phyloP scores from a whole-genome alignment of 129 eudicot species.

The Tagetes erecta region DNA sequence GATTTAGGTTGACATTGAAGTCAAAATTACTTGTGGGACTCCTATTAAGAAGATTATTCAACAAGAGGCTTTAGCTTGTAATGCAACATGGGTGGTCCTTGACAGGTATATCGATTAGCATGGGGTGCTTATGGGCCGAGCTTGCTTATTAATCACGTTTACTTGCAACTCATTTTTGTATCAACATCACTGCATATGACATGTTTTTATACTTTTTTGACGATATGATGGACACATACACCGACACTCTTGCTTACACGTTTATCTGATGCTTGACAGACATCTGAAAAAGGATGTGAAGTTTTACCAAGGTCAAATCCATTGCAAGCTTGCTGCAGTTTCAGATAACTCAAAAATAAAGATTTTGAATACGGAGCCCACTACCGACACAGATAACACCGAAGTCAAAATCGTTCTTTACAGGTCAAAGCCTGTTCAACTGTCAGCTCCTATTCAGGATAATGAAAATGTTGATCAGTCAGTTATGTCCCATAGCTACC shows the following conservation, averaged over 20 bases:
- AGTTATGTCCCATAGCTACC: constrained; percentile 29
- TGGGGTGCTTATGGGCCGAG: too few species aligned
- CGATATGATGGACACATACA: background rate
- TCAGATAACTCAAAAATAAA: constrained; percentile 45
- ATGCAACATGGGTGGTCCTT: constrained; percentile 73
- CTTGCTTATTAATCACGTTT: too few species aligned
- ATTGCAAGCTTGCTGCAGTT: constrained; percentile 64
- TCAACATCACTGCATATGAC: background rate
- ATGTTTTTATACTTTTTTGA: background rate
- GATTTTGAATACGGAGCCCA: constrained; percentile 29
- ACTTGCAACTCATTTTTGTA: too few species aligned
- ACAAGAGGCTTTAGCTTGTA: constrained; percentile 53
- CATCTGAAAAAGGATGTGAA: constrained; percentile 55
- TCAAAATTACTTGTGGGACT: constrained; percentile 77
- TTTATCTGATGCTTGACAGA: constrained; percentile 40
- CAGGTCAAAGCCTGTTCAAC: constrained; percentile 57
- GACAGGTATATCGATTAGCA: constrained; percentile 48
- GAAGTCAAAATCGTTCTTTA: constrained; percentile 58
- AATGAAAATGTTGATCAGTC: constrained; percentile 43
- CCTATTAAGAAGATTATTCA: constrained; percentile 65
- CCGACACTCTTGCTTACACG: background rate
- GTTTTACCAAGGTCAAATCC: constrained; percentile 60
- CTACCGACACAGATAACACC: constrained; percentile 39
- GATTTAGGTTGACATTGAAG: constrained; percentile 75
- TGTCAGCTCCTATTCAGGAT: constrained; percentile 37